Evolutionary conservation across 2,329 filamentous ascomycete species (phyloP).

Genomic region (Juglanconis sp.): DNA sequence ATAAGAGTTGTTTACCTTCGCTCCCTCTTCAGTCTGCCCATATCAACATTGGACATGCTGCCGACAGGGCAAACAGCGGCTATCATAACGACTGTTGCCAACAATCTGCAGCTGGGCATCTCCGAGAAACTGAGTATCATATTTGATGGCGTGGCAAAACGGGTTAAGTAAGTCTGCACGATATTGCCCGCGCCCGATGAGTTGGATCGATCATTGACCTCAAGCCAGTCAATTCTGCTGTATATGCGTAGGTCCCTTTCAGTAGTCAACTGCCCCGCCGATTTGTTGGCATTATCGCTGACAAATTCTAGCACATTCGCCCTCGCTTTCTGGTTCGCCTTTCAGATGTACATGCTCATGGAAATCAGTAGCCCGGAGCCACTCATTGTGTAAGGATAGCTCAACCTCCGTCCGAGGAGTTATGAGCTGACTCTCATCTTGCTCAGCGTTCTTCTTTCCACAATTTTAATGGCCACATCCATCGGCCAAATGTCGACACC

Average conservation of each 20-base stretch:
- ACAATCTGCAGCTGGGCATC: conserved; percentile 59
- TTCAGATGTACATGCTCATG: conserved; percentile 46
- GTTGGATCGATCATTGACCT: neutral
- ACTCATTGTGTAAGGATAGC: conserved; percentile 40
- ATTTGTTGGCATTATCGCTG: neutral
- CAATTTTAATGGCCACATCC: conserved; percentile 56
- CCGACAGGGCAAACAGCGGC: conserved; percentile 57
- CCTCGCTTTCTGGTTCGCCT: conserved; percentile 61
- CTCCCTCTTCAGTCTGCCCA: conserved; percentile 60
- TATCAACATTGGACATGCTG: conserved; percentile 60
- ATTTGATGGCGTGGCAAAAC: conserved; percentile 49
- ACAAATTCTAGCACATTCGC: conserved; percentile 39
- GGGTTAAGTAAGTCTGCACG: conserved; percentile 43
- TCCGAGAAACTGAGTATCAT: conserved; percentile 59
- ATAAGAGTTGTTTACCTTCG: conserved; percentile 63
- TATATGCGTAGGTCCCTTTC: conserved; percentile 24
- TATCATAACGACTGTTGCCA: conserved; percentile 62
- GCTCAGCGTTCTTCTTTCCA: conserved; percentile 47
- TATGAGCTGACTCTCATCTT: neutral
- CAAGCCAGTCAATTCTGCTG: conserved; percentile 27
- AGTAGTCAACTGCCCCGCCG: no score
- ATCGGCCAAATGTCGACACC: conserved; percentile 55
- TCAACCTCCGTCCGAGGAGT: no score
- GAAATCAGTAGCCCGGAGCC: conserved; percentile 48
- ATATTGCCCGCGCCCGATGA: neutral